Base-by-base conservation (phyloP, 2,329 filamentous ascomycete species). In the Stemphylium lycopersici region DNA sequence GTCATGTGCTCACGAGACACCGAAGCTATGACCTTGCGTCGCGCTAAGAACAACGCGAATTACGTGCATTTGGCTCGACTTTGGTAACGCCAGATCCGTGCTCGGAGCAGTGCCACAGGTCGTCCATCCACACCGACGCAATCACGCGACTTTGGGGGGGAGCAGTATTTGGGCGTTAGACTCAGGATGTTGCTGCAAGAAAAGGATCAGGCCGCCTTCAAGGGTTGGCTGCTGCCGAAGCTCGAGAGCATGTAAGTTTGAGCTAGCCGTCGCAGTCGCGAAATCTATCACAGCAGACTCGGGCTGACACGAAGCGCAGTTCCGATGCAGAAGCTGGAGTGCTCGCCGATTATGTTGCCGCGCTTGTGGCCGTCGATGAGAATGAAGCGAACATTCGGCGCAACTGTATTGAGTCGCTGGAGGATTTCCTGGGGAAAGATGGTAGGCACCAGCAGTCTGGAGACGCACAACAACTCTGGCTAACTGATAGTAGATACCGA, bases 261-360 rank as follows among this genome's bases (percentile, higher is more conserved):
- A 40, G 37, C 36, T 16, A 38, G 32, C 15, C 15, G 7, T 54
- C 15, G 39, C 46, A 26, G 18, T 42, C 37, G 22, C 37, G 34
- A 36, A 49, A 39, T 20, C 6, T 20, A 2, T 48, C 26, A 45
- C 33, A 38, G 32, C 26, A 20, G 37, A 32, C n/a, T 45, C 22
- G 22, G 41, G 40, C 51, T 65, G 18, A 60, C 47, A 33, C 33
- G 26, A 15, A 26, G 3, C 11, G 36, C 44, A 91, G 89, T 48
- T 90, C 89, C 24, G 90, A 93, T 67, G 90, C 89, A 45, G 90
- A 95, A 71, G 84, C 87, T 29, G 90, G 92, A 67, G 89, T 93
- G 4, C 85, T 95, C 3, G 90, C 90, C 41, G 90, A 95, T 66
- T 95, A 93, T 71, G 88, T 93, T n/a, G 81, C 93, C 57, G 90